A percentile compares a stretch with the other conserved stretches of the same genome.
Evolutionary conservation across 2,329 filamentous ascomycete genomes (phyloP).

Genomic region (Orbilia brochopaga): DNA sequence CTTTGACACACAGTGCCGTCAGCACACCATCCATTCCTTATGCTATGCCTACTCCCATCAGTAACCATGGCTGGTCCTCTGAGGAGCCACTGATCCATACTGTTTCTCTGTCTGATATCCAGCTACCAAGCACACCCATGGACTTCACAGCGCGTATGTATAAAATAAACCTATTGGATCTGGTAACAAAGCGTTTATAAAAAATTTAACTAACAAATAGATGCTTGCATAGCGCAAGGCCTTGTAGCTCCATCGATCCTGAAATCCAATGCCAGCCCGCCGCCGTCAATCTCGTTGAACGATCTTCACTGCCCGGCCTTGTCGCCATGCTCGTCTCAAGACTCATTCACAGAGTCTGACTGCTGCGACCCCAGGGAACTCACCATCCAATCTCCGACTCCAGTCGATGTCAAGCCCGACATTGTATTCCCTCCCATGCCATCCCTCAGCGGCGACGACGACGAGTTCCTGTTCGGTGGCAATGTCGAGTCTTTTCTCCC

Average conservation of each 20-base stretch:
- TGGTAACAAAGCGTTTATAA: slow-evolving; percentile 8
- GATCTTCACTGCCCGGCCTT: slow-evolving; percentile 54
- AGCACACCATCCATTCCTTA: slow-evolving; percentile 50
- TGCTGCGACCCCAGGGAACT: slow-evolving; percentile 55
- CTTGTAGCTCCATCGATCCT: slow-evolving; percentile 52
- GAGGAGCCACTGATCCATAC: slow-evolving; percentile 50
- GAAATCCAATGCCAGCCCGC: slow-evolving; percentile 53
- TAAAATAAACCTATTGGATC: slow-evolving; percentile 4
- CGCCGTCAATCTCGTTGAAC: slow-evolving; percentile 52
- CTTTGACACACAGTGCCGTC: slow-evolving; percentile 47
- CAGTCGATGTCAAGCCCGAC: slow-evolving; percentile 52
- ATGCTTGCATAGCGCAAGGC: slow-evolving; percentile 40
- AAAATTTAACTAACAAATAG: slow-evolving; percentile 47
- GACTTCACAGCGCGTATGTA: slow-evolving; percentile 50
- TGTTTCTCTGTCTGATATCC: slow-evolving; percentile 54
- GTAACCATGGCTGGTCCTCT: slow-evolving; percentile 49
- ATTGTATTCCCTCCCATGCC: slow-evolving; percentile 53
- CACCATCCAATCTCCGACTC: slow-evolving; percentile 54
- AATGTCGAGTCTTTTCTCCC: slow-evolving; percentile 49
- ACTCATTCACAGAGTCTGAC: slow-evolving; percentile 53
- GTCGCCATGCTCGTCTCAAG: slow-evolving; percentile 54
- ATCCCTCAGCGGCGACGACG: slow-evolving; percentile 53
- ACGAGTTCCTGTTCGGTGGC: slow-evolving; percentile 52
- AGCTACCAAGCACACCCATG: slow-evolving; percentile 54
- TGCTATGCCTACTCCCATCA: slow-evolving; percentile 49